Base-by-base conservation (phyloP, 106 monocot species). In the Ottelia alismoides region DNA sequence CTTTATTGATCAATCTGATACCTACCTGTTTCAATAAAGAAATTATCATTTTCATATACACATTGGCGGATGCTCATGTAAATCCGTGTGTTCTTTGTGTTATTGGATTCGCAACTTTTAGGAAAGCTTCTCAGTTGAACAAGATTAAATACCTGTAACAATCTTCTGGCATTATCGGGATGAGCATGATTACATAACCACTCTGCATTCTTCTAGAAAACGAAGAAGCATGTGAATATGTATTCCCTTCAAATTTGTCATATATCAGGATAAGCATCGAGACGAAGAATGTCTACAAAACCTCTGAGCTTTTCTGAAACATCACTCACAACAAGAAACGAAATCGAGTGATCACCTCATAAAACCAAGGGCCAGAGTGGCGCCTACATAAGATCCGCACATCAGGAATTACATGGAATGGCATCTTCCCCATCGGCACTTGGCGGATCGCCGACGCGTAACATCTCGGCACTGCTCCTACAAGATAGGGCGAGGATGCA, bases 211-310 rank as follows among this genome's bases (percentile, higher is more conserved):
- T 96, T 45, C 94, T 61, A 45, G 94, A 88, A 79, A 96, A 96
- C 23, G 94, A 88, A 56, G 94, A 96, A 53, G 94, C 94, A 72
- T 96, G 94, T 11, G 94, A 96, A 51, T 96, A 96, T 49, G 47
- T 79, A 53, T 96, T 96, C 61, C 94, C 94, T 72, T 96, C 94
- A 74, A 76, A 96, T n/a, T 75, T 28, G 74, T 96, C 51, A 52
- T 96, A 96, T 96, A 74, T 96, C 94, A 25, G 94, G 94, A 82
- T 96, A 88, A 2, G 94, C 94, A 76, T 96, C 94, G 14, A 96
- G 47, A 53, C 88, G 94, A 65, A 96, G 88, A 60, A 96, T 85
- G 65, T 96, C 94, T 23, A 96, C 14, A 28, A 81, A 85, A 11
- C 94, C 94, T 1, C 88, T 88, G 46, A 88, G 84, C 71, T 89